Base-by-base conservation (phyloP, 768 basidiomycete species). In the Leccinum truebloodii region DNA sequence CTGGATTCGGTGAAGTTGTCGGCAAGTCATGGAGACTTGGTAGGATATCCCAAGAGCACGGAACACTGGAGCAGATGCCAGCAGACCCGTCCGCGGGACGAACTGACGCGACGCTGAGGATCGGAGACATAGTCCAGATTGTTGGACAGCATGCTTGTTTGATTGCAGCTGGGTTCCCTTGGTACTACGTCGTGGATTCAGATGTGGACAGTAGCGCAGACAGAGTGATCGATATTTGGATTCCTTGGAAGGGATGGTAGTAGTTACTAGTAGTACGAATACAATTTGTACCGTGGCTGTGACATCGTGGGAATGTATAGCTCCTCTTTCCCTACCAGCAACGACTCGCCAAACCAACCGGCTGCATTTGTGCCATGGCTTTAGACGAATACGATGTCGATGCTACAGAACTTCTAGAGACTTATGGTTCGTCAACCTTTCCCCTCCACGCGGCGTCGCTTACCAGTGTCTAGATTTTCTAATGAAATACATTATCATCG, bases 401-500 rank as follows among this genome's bases (percentile, higher is more conserved):
- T 67, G 93, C 90, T 13, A 96, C 95, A 57, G 95, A 98, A 74
- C 85, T 98, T 53, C 74, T 95, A 66, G 95, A 97, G 77, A 94
- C 94, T 63, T 98, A 98, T 75, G 95, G 95, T 94, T 37, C 57
- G 82, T 61, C 41, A 52, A 52, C 50, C 24, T 32, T 20, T 32
- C 12, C 50, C 26, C 20, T 16, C 35, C 41, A 22, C 35, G 26
- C 35, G 59, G 54, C 59, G 55, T 60, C 61, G 55, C 66, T 70
- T 63, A 65, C 49, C 46, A n/a, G 8, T 16, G 50, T 59, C 50
- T 75, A 97, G 97, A 99, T 78, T 98, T 97, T 75, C 85, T 99
- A 66, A 94, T 98, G 88, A 99, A 99, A 79, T 94, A 95, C 77
- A 97, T 98, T 71, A 86, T 98, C 66, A 94, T 98, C 69, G 96